phyloP scores from a whole-genome alignment of 2,329 filamentous ascomycete genomes.

The Plenodomus lindquistii region DNA sequence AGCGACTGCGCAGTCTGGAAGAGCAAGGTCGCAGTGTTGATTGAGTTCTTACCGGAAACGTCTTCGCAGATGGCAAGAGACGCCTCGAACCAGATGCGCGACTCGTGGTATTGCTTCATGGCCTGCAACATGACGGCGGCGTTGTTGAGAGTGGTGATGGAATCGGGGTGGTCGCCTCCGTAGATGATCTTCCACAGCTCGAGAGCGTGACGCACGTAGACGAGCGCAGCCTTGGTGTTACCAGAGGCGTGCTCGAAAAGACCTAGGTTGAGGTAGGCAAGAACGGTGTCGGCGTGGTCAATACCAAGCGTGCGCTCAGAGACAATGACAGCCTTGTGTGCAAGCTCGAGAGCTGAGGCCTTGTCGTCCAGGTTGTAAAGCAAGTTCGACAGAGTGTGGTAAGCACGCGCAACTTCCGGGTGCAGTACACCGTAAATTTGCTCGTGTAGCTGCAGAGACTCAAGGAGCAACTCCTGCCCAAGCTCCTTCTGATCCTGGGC shows the following conservation, averaged over 20 bases:
- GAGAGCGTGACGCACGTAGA: constrained; percentile 88
- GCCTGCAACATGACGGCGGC: constrained; percentile 98
- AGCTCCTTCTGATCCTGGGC: constrained; percentile 94
- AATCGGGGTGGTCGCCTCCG: constrained; percentile 89
- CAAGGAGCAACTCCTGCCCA: constrained; percentile 92
- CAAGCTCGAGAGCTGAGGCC: constrained; percentile 90
- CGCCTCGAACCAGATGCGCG: constrained; percentile 94
- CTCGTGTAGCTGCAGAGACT: constrained; percentile 93
- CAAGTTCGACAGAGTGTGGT: constrained; percentile 92
- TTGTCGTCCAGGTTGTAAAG: constrained; percentile 99
- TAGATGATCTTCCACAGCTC: constrained; percentile 98
- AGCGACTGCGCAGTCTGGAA: constrained; percentile 97
- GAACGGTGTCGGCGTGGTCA: constrained; percentile 89
- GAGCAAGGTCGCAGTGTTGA: constrained; percentile 91
- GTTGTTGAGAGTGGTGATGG: constrained; percentile 98
- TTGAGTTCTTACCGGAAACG: constrained; percentile 84
- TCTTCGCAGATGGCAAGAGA: constrained; percentile 87
- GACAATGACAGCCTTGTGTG: constrained; percentile 94
- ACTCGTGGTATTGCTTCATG: constrained; percentile 92
- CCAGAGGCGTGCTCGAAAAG: constrained; percentile 91
- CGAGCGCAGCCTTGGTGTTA: constrained; percentile 84
- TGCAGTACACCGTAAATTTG: constrained; percentile 98
- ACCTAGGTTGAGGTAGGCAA: constrained; percentile 94
- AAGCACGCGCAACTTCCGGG: constrained; percentile 92
- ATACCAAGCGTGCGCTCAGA: constrained; percentile 92